phyloP scores from a whole-genome alignment of 345 rosid genomes.

The Mangifera indica region DNA sequence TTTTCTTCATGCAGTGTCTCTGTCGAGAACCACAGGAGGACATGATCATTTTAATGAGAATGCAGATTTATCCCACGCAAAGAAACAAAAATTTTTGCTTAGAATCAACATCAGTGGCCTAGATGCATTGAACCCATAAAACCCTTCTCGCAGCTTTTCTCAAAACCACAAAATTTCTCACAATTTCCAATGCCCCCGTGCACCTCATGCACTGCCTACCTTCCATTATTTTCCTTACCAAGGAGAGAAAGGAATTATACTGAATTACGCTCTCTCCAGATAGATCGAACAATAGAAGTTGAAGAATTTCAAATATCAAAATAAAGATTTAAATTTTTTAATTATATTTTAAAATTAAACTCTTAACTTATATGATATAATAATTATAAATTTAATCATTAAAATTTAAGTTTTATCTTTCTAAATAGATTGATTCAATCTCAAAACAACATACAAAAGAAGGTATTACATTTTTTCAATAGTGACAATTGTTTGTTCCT shows the following conservation, averaged over 20 bases:
- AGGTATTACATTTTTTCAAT: too few species aligned
- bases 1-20: slow-evolving; percentile 14
- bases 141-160: slow-evolving; percentile 6
- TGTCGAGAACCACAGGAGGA: slow-evolving; percentile 21
- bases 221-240: neutral
- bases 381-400: too few species aligned
- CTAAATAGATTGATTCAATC: too few species aligned
- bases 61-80: slow-evolving; percentile 6
- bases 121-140: slow-evolving; percentile 22
- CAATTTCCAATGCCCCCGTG: neutral
- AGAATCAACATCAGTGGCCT: neutral
- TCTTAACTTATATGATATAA: too few species aligned
- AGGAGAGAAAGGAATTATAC: neutral
- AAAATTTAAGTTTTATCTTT: too few species aligned
- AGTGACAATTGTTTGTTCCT: too few species aligned
- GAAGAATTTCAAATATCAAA: too few species aligned
- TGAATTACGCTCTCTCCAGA: too few species aligned
- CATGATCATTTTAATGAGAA: slow-evolving; percentile 16
- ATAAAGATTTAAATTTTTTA: too few species aligned
- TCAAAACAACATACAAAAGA: too few species aligned
- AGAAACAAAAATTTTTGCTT: slow-evolving; percentile 20
- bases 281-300: too few species aligned
- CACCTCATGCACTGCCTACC: neutral
- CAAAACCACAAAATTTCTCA: neutral
- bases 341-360: too few species aligned